phyloP scores from a whole-genome alignment of 2,329 filamentous ascomycete species.

The Alternaria arborescens region DNA sequence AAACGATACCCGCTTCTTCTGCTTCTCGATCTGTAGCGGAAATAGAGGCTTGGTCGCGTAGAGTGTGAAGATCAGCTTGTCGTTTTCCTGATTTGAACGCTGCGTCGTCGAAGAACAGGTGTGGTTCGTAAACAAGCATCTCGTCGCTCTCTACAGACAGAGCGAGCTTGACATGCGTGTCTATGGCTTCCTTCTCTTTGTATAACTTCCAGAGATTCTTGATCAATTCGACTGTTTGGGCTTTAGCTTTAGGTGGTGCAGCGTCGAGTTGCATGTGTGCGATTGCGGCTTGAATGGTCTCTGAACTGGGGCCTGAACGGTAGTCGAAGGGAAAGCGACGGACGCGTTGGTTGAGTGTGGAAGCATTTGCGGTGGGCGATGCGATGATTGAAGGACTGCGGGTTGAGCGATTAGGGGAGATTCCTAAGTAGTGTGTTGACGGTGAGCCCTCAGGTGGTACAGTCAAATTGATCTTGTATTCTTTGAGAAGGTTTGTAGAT shows the following conservation, averaged over 20 bases:
- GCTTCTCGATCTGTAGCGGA: slow-evolving; percentile 68
- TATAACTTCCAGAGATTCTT: slow-evolving; percentile 67
- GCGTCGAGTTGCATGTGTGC: slow-evolving; percentile 64
- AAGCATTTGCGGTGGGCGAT: slow-evolving; percentile 60
- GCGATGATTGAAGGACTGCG: slow-evolving; percentile 71
- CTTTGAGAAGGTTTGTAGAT: slow-evolving; percentile 64
- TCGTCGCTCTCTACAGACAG: slow-evolving; percentile 48
- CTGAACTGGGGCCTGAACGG: slow-evolving; percentile 51
- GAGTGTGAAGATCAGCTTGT: slow-evolving; percentile 66
- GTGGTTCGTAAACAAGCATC: slow-evolving; percentile 63
- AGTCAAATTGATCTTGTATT: slow-evolving; percentile 59
- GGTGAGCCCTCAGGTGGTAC: slow-evolving; percentile 44
- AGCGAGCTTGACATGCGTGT: slow-evolving; percentile 62
- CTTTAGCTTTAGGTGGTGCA: slow-evolving; percentile 54
- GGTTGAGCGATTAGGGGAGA: slow-evolving; percentile 71
- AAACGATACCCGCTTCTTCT: slow-evolving; percentile 78
- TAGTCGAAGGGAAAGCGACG: slow-evolving; percentile 71
- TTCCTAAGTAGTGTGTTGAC: slow-evolving; percentile 63
- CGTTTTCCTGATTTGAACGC: slow-evolving; percentile 70
- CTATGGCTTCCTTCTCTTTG: slow-evolving; percentile 70
- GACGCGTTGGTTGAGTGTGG: slow-evolving; percentile 54
- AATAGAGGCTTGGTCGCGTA: slow-evolving; percentile 63
- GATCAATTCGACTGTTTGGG: slow-evolving; percentile 61
- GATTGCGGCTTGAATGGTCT: slow-evolving; percentile 55
- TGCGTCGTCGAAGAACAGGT: slow-evolving; percentile 75